phyloP scores from a whole-genome alignment of 2,329 filamentous ascomycete genomes.

The Penicillium sp. region DNA sequence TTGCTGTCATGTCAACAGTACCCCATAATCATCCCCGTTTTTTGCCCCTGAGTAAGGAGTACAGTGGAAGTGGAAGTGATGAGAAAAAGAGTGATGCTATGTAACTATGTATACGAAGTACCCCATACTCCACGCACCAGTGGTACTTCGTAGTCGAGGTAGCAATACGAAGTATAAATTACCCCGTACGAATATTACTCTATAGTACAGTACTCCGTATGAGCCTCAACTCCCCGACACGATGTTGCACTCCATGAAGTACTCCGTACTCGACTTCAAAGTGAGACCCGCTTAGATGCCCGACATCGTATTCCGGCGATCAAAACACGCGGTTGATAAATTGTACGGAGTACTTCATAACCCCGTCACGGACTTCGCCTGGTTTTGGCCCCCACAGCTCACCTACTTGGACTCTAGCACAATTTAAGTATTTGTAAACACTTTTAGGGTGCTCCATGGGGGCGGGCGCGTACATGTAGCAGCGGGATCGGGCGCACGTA shows the following conservation, averaged over 20 bases:
- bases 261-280: not conserved
- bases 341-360: not conserved
- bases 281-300: not conserved
- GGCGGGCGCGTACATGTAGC: not conserved
- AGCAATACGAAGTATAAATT: not conserved
- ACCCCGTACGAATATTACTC: too few relatives aligned
- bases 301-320: not conserved
- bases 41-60: not conserved
- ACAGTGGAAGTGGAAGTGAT: not conserved
- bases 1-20: not conserved
- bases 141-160: not conserved
- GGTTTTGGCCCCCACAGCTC: not conserved
- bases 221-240: not conserved
- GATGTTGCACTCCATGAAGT: not conserved
- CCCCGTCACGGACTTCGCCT: not conserved
- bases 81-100: too few relatives aligned
- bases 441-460: not conserved
- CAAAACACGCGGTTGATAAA: too few relatives aligned
- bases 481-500: not conserved
- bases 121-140: not conserved
- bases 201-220: not conserved
- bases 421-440: not conserved
- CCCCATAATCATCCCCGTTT: not conserved
- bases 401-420: not conserved
- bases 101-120: not conserved